Base-by-base conservation (phyloP, 23 red algal species). In the Gracilaria caudata region DNA sequence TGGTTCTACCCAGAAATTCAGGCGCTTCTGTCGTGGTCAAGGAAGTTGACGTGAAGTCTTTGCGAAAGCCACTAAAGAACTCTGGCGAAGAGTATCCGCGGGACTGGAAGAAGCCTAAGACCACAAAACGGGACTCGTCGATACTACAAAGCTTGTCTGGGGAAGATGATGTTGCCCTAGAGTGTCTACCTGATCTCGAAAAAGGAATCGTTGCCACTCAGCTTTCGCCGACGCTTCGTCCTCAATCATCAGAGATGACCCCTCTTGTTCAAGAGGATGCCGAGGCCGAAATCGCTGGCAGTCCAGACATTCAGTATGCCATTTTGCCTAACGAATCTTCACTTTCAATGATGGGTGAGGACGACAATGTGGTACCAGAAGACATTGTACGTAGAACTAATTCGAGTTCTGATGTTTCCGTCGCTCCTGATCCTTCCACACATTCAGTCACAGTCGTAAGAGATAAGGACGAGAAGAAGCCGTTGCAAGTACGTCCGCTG, bases 31-130 rank as follows among this genome's bases (percentile, higher is more conserved):
- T 92, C 9, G 26, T 79, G 25, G 14, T 93, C 20, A 86, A 87
- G 75, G 90, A 93, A 53, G 78, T 93, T 68, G 81, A 93, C 37
- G 90, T 86, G 33, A 63, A 71, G 16, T 14, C 51, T 36, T 46
- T 93, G 54, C 83, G 70, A 79, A 45, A 63, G 25, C 90, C 90
- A 20, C 20, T 80, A 44, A 40, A 58, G 10, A 38, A 39, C 26
- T 37, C 7, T 1, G 72, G 70, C 9, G 74, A 89, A 45, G 59
- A 53, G 23, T 54, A 71, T 71, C 43, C 40, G 4, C 38, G 44
- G 37, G 82, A 86, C 24, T 86, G 61, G 60, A 86, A 72, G 82
- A 86, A 71, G 44, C 41, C 61, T 36, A 86, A 86, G 41, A 2
- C 41, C 11, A 74, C 57, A 24, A 72, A 73, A 14, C 49, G 25